Evolutionary conservation across 2,329 filamentous ascomycete species (phyloP), one percentile per base, ranked within the genome.

Genomic region (Apiospora saccharicola): DNA sequence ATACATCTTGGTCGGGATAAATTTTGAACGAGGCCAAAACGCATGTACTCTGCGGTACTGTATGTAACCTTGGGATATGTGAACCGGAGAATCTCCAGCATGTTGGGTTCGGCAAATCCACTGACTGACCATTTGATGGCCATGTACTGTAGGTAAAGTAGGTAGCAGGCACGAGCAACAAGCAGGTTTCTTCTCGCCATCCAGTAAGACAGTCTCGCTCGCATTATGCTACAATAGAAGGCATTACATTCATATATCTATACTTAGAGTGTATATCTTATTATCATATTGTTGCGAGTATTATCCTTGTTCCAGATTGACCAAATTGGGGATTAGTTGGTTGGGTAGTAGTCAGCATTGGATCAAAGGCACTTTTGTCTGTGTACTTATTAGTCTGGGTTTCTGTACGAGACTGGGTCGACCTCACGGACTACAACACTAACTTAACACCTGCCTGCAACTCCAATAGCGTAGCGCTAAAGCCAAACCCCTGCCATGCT

Each of bases 21-120:
- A 64, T n/a, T 34, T 3, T 64, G 34, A n/a, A 37, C 34, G 34
- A 19, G 30, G 26, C 57, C 57, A 34, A 41, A 61, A 4, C 19
- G 53, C 53, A 64, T 64, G 57, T 64, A 64, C 57, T 64, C 57
- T 37, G 57, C 30, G 22, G 57, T 64, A 64, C 57, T 64, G 34
- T 64, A 64, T 64, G 57, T 64, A 64, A 64, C 57, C 30, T 41
- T 37, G 34, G 19, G 34, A 41, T 64, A n/a, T 41, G 57, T n/a
- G 19, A 61, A 34, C 30, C 34, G 57, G 57, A 13, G 57, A n/a
- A n/a, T 64, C 53, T 61, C 57, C 57, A 64, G 57, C 22, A 24
- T 64, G 37, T 10, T 41, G 37, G 10, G 37, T 41, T 41, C 57
- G 57, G 57, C 57, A 64, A 41, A 64, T 64, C 57, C 57, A 64